Evolutionary conservation across 257 asterid species (phyloP).

Genomic region (Euphrasia confusa): DNA sequence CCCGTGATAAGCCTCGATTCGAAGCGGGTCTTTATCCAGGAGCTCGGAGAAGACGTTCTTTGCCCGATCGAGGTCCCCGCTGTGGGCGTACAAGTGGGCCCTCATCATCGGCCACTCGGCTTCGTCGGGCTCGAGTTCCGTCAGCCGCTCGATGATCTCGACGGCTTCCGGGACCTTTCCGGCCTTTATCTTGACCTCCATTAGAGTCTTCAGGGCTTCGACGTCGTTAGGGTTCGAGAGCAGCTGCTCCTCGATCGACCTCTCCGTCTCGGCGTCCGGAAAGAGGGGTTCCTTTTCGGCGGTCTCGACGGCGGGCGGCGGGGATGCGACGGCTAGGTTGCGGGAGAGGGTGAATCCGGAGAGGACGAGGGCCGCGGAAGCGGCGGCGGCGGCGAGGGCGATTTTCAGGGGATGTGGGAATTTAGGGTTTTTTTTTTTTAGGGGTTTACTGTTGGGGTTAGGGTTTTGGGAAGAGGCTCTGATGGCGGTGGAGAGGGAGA

Average conservation of each 20-base stretch:
- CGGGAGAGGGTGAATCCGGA: slow-evolving; percentile 26
- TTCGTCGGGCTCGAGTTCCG: slow-evolving; percentile 67
- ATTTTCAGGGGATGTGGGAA: slow-evolving; percentile 35
- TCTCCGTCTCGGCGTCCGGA: slow-evolving; percentile 47
- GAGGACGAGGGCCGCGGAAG: slow-evolving; percentile 45
- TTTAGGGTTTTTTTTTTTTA: not conserved
- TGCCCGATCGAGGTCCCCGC: slow-evolving; percentile 55
- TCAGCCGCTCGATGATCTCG: slow-evolving; percentile 44
- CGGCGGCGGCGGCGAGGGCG: slow-evolving; percentile 35
- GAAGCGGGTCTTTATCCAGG: slow-evolving; percentile 54
- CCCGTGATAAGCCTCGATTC: slow-evolving; percentile 91
- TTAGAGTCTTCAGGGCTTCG: slow-evolving; percentile 42
- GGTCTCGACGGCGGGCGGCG: slow-evolving; percentile 32
- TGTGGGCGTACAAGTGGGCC: slow-evolving; percentile 56
- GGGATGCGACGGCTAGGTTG: slow-evolving; percentile 28
- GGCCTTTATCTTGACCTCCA: slow-evolving; percentile 67
- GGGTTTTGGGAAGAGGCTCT: slow-evolving; percentile 34
- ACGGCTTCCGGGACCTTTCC: slow-evolving; percentile 58
- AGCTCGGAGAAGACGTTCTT: slow-evolving; percentile 59
- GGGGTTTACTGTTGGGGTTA: slow-evolving; percentile 10
- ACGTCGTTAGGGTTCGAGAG: slow-evolving; percentile 49
- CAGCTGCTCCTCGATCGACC: slow-evolving; percentile 41
- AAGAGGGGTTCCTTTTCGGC: slow-evolving; percentile 24
- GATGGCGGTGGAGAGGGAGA: slow-evolving; percentile 25
- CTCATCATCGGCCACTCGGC: slow-evolving; percentile 80